phyloP scores from a whole-genome alignment of 2,329 filamentous ascomycete genomes.

The Emergomyces pasteurianus region DNA sequence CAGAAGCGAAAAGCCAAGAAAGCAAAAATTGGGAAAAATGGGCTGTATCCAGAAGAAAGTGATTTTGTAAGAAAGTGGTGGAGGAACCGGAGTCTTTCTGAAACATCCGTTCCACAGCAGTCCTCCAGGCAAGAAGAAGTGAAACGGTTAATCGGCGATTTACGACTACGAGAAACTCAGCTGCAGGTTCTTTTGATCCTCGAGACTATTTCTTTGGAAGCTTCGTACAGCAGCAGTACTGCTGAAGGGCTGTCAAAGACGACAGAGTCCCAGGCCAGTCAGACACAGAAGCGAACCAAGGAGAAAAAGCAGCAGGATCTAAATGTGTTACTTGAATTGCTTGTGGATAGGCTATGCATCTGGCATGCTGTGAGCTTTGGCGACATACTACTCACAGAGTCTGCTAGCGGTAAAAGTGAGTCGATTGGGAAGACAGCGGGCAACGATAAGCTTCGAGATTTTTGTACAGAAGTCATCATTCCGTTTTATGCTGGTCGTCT shows the following conservation, averaged over 20 bases:
- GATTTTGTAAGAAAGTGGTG: slow-evolving; percentile 35
- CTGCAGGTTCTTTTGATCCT: slow-evolving; percentile 39
- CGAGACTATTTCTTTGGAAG: slow-evolving; percentile 35
- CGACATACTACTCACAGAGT: slow-evolving; percentile 15
- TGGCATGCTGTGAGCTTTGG: slow-evolving; percentile 38
- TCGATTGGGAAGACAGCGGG: slow-evolving; percentile 21
- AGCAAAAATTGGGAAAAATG: slow-evolving; percentile 36
- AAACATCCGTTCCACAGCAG: slow-evolving; percentile 17
- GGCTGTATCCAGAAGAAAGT: slow-evolving; percentile 35
- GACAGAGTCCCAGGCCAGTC: slow-evolving; percentile 11
- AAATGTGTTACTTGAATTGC: slow-evolving; percentile 33
- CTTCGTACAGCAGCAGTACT: slow-evolving; percentile 6
- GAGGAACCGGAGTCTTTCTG: slow-evolving; percentile 23
- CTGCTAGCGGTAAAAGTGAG: slow-evolving; percentile 18
- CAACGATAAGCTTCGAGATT: slow-evolving; percentile 36
- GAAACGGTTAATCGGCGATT: slow-evolving; percentile 30
- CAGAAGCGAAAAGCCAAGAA: slow-evolving; percentile 19
- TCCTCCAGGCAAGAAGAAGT: slow-evolving; percentile 25
- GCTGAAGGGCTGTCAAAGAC: slow-evolving; percentile 8
- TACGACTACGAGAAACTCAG: slow-evolving; percentile 37
- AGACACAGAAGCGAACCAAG: slow-evolving; percentile 9
- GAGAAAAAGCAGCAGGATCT: slow-evolving; percentile 29
- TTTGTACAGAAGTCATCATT: slow-evolving; percentile 39
- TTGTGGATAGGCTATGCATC: slow-evolving; percentile 39
- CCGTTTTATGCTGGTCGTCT: slow-evolving; percentile 39